Evolutionary conservation across 441 rosid species (phyloP), one percentile per base, ranked within the genome.

Genomic region (Gossypium schwendimanii): DNA sequence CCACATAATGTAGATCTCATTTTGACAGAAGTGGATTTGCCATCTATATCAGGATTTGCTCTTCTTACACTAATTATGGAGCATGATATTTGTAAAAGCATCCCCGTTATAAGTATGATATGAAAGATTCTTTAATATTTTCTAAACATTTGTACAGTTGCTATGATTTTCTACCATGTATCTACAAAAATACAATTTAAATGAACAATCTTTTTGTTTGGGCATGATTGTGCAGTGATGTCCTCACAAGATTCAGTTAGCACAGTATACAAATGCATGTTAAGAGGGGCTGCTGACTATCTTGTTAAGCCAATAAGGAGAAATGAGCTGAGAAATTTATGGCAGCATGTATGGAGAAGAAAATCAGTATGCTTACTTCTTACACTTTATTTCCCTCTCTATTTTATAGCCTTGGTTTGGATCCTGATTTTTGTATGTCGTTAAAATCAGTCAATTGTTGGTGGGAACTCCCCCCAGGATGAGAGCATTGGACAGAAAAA

Each of bases 261-360:
- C 78, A 88, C 91, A 1, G 98, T 95, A 71, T 95, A 91, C 61
- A 95, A 89, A 71, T 95, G 99, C 75, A 89, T 95, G 97, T 73
- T 87, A 86, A 88, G 86, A 80, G 99, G 99, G 76, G 93, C 98
- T 15, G 89, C 89, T 17, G 98, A 95, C 76, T 95, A 91, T 81
- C 97, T 95, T 66, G 97, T 95, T 39, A 95, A 92, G 84, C 99
- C 99, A n/a, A 76, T 95, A 72, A 84, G 99, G 80, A 92, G 87
- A 81, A 95, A 95, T 62, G 99, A 95, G 82, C 78, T 95, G 62
- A 88, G 87, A 75, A 92, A 91, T 81, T 82, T 95, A 71, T 95
- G 99, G 99, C 99, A 91, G 84, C 98, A 95, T 79, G 95, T 91
- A 36, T 95, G 98, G 99, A 91, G 98, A 84, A 88, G 91, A 84